Conservation (phyloP, 2,329 filamentous ascomycete genomes). For the Helminthosporium solani region DNA sequence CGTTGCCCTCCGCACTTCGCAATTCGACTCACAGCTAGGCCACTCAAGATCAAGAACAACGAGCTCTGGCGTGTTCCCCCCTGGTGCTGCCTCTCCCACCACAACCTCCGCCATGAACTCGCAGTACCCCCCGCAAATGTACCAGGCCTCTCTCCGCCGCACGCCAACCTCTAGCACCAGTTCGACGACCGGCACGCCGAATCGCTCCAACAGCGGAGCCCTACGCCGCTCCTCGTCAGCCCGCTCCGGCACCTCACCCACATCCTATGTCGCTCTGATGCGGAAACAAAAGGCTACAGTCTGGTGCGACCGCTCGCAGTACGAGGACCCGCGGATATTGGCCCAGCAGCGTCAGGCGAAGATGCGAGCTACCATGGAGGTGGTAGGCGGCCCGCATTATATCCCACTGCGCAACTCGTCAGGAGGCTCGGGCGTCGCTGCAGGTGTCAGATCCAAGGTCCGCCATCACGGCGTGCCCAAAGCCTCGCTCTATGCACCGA, state of each 20-base stretch:
- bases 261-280: conserved; percentile 93
- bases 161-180: conserved; percentile 71
- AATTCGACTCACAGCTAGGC: conserved; percentile 24
- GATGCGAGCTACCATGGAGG: conserved; percentile 79
- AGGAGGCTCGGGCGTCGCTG: conserved; percentile 39
- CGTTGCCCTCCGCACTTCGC: conserved; percentile 30
- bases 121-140: conserved; percentile 34
- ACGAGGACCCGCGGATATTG: conserved; percentile 80
- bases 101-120: conserved; percentile 34
- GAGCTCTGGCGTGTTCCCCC: conserved; percentile 39
- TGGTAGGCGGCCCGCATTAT: conserved; percentile 61
- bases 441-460: conserved; percentile 76
- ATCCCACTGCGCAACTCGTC: conserved; percentile 41
- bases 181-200: conserved; percentile 54
- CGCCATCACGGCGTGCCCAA: conserved; percentile 81
- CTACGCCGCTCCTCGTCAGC: conserved; percentile 76
- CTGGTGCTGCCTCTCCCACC: conserved; percentile 21
- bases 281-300: conserved; percentile 97
- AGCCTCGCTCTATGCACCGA: conserved; percentile 75
- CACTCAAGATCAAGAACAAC: conserved; percentile 43
- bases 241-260: conserved; percentile 64
- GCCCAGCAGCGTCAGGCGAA: conserved; percentile 86
- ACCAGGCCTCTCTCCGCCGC: conserved; percentile 47
- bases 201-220: conserved; percentile 55
- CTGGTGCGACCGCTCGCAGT: conserved; percentile 93